Evolutionary conservation across 768 basidiomycete species (phyloP).

Genomic region (Trametes sanguinea): DNA sequence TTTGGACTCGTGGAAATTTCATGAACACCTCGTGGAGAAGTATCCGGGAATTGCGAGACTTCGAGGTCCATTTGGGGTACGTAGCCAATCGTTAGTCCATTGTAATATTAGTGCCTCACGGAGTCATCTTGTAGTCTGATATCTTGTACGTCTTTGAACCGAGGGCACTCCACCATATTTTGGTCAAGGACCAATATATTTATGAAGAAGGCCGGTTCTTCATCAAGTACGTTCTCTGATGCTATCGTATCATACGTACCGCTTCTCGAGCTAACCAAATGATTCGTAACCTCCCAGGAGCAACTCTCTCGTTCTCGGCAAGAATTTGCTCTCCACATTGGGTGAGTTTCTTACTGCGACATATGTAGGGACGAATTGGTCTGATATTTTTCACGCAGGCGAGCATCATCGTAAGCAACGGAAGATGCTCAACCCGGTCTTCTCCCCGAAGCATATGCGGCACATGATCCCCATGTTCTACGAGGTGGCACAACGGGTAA

Average conservation of each 20-base stretch:
- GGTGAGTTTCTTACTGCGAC: neutral
- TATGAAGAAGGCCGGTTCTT: slow-evolving; percentile 21
- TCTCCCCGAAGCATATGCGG: slow-evolving; percentile 22
- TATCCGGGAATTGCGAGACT: neutral
- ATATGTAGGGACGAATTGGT: neutral
- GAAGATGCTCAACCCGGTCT: slow-evolving; percentile 25
- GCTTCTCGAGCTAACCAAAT: neutral
- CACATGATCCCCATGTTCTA: slow-evolving; percentile 25
- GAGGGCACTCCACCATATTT: slow-evolving; percentile 22
- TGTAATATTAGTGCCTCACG: neutral
- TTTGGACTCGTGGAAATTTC: too few species aligned
- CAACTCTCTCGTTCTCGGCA: slow-evolving; percentile 1
- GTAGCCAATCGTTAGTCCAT: neutral
- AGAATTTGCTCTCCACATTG: neutral
- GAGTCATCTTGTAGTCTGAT: neutral
- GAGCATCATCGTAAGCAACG: slow-evolving; percentile 22
- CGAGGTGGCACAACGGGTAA: slow-evolving; percentile 4
- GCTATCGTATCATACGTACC: neutral
- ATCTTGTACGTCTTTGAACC: neutral
- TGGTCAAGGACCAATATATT: slow-evolving; percentile 26
- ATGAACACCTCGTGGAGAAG: too few species aligned
- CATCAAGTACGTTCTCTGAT: slow-evolving; percentile 11
- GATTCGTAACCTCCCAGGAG: neutral
- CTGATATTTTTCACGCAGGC: neutral
- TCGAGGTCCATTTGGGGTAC: neutral